These are phyloP conservation scores for Mycena filopes DNA, from an alignment of 768 basidiomycete species.

Conservation along the genomic window DNA sequence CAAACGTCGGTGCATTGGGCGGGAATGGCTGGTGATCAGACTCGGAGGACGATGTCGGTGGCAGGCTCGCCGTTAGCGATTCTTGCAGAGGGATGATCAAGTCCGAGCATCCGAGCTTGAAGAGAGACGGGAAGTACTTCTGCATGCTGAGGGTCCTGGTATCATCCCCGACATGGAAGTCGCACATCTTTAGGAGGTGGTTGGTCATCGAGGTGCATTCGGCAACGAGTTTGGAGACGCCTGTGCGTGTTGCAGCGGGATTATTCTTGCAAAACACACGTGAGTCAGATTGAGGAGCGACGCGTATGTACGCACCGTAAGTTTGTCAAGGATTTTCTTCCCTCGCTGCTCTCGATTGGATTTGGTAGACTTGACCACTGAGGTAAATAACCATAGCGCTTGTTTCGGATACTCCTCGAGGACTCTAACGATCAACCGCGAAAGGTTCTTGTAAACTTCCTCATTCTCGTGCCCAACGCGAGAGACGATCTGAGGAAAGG, in stretches of 20 bases:
- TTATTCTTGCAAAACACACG: constrained; percentile 48
- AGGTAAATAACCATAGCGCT: constrained; percentile 91
- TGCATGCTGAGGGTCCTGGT: constrained; percentile 56
- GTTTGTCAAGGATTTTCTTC: constrained; percentile 61
- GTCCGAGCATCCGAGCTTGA: constrained; percentile 64
- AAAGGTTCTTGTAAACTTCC: constrained; percentile 68
- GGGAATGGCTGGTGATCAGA: constrained; percentile 87
- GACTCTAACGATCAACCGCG: constrained; percentile 74
- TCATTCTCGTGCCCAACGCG: constrained; percentile 82
- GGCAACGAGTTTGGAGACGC: constrained; percentile 61
- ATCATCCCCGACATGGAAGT: constrained; percentile 55
- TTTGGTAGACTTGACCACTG: constrained; percentile 88
- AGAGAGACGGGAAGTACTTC: constrained; percentile 68
- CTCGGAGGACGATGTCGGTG: constrained; percentile 71
- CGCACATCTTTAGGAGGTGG: constrained; percentile 75
- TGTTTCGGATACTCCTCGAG: constrained; percentile 90
- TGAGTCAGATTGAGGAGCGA: background rate
- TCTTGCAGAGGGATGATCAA: constrained; percentile 94
- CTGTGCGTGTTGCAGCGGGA: constrained; percentile 52
- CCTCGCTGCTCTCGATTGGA: constrained; percentile 69
- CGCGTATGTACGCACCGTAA: constrained; percentile 57
- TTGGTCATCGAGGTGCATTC: constrained; percentile 72
- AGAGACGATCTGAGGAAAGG: constrained; percentile 97
- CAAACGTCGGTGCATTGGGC: constrained; percentile 75
- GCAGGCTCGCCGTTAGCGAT: constrained; percentile 89